phyloP scores from a whole-genome alignment of 257 asterid genomes.

The Jasminum sambac region DNA sequence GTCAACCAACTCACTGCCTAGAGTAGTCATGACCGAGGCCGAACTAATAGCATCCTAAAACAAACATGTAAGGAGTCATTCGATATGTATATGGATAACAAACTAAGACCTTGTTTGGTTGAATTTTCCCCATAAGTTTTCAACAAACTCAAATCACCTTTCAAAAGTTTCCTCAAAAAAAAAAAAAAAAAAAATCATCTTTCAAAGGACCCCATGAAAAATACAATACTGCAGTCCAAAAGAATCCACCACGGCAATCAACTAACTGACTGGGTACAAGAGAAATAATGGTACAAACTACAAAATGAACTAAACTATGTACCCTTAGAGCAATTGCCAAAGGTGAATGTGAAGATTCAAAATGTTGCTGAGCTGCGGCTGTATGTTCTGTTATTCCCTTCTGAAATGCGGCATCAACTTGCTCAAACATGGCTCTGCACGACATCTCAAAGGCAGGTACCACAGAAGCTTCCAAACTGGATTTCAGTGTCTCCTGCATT shows the following conservation, averaged over 20 bases:
- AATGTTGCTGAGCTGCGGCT: conserved; percentile 71
- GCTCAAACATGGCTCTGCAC: conserved; percentile 94
- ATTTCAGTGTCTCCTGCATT: conserved; percentile 80
- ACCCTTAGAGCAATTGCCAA: conserved; percentile 83
- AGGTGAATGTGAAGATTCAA: conserved; percentile 83
- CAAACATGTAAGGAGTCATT: neutral
- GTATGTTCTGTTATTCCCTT: conserved; percentile 88
- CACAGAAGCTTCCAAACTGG: conserved; percentile 78
- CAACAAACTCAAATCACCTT: too few relatives aligned
- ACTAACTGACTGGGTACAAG: neutral
- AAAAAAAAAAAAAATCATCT: too few relatives aligned
- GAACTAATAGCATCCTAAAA: conserved; percentile 85
- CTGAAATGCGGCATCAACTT: conserved; percentile 83
- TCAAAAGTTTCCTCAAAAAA: too few relatives aligned
- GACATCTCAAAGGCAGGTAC: conserved; percentile 94
- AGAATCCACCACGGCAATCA: conserved; percentile 1
- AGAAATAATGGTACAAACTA: neutral
- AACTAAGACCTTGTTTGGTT: neutral
- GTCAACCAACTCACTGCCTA: conserved; percentile 79
- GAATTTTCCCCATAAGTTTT: too few relatives aligned
- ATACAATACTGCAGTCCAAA: neutral
- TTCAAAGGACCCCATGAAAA: too few relatives aligned
- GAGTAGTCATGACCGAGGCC: conserved; percentile 74
- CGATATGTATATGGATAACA: neutral
- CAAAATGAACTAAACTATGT: conserved; percentile 17